These are phyloP conservation scores for Ascochyta rabiei DNA, from an alignment of 2,329 filamentous ascomycete genomes.

Conservation along the genomic window DNA sequence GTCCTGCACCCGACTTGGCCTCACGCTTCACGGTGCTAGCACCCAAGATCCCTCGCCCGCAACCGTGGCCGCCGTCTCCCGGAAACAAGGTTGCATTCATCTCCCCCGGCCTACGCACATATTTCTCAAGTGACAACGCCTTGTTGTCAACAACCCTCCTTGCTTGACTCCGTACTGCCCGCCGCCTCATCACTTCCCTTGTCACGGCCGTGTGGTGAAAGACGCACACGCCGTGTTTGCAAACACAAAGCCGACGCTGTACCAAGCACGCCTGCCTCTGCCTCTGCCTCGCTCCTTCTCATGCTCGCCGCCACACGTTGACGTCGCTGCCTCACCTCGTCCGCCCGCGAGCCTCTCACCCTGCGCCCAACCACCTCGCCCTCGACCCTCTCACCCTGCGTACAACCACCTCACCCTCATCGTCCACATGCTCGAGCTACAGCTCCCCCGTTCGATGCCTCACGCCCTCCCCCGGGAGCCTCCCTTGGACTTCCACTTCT, in stretches of 20 bases:
- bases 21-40: constrained; percentile 14
- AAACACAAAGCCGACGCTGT: constrained; percentile 18
- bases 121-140: constrained; percentile 29
- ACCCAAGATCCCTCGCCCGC: constrained; percentile 10
- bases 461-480: constrained; percentile 46
- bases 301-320: constrained; percentile 19
- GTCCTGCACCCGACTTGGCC: constrained; percentile 25
- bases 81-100: constrained; percentile 40
- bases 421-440: constrained; percentile 50
- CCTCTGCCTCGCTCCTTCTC: constrained; percentile 16
- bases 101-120: constrained; percentile 28
- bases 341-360: constrained; percentile 13
- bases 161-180: constrained; percentile 33
- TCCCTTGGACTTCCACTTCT: constrained; percentile 42
- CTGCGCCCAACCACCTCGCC: constrained; percentile 15
- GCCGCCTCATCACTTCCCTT: constrained; percentile 19
- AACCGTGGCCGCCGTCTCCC: constrained; percentile 25
- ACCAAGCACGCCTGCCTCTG: constrained; percentile 6
- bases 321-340: constrained; percentile 18
- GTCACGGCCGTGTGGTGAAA: constrained; percentile 12
- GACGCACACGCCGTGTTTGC: constrained; percentile 18
- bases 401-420: constrained; percentile 17
- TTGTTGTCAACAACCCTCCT: constrained; percentile 40
- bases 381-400: constrained; percentile 13
- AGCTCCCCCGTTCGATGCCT: constrained; percentile 49